Base-by-base conservation (phyloP, 306 rosid species). In the Pterocarpus santalinus region DNA sequence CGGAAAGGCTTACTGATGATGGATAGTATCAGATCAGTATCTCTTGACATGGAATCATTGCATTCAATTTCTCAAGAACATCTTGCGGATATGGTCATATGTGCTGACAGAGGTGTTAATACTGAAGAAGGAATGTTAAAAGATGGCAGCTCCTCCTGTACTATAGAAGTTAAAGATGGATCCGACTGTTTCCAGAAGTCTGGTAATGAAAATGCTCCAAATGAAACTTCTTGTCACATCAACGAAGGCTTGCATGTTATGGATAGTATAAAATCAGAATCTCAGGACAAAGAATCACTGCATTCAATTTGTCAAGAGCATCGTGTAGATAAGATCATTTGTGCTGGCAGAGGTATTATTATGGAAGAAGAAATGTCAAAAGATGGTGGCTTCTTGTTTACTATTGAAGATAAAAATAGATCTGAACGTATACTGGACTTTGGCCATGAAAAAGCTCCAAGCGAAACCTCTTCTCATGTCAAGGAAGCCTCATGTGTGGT, bases 111-210 rank as follows among this genome's bases (percentile, higher is more conserved):
- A 44, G 76, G 44, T 30, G 39, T 43, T 10, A 69, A 57, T 35
- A 14, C 53, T 7, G 58, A 22, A 47, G 73, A 32, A 74, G 77
- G 65, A 16, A 33, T 30, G 46, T 16, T 13, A 34, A 75, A 72
- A 14, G 15, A 39, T 32, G 68, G 30, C 10, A 14, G 28, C 58
- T 68, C 41, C 16, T 53, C 71, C 39, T 34, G 16, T 49, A 56
- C 75, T 43, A 77, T 28, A 74, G 79, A 74, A 76, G 58, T 56
- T 78, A 75, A 76, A 55, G 72, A 80, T 30, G 81, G 68, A 39
- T 78, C 78, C 34, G 81, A 62, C 47, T 64, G 72, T 73, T 36
- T 56, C n/a, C 69, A 44, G 39, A 77, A 65, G 33, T 39, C 76
- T 10, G 65, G 73, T 75, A n/a, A 14, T 84, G 83, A 69, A 72